Base-by-base conservation (phyloP, 495 filamentous ascomycete genomes). In the Bacidia gigantensis region DNA sequence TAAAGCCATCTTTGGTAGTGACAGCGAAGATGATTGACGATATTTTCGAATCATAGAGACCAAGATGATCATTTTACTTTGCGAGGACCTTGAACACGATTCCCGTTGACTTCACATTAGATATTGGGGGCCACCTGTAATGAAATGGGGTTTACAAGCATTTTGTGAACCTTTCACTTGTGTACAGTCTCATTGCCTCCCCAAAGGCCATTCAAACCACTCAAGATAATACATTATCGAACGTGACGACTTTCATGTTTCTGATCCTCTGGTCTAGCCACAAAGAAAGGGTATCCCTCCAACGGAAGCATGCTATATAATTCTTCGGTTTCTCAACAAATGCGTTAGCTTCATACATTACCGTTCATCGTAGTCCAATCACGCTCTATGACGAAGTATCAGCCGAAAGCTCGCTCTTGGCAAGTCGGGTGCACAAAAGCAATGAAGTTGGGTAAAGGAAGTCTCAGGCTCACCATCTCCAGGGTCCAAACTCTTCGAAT, bases 401-500 rank as follows among this genome's bases (percentile, higher is more conserved):
- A 71, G 66, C 46, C 45, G 41, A 39, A 18, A 12, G 44, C 9
- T 17, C 20, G 9, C 41, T 44, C 20, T 5, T 5, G 14, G 20
- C n/a, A 29, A 50, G 29, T 26, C 12, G 11, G 18, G 45, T 20
- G 18, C 35, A 25, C 17, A 21, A n/a, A 14, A 21, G 5, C 3
- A 48, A 26, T 25, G 29, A 22, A n/a, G n/a, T 17, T 25, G 32
- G 26, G 23, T 20, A 41, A 55, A 3, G 22, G 45, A 20, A 58
- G n/a, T n/a, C n/a, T n/a, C n/a, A n/a, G n/a, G n/a, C 76, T 63
- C 67, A 85, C 82, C 92, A 99, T 99, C 77, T 99, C 92, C 52
- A 99, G 72, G 54, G 92, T 99, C 92, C 92, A 99, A 54, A 99
- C 92, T 60, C 92, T 73, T 54, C 92, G 76, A 60, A 97, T 95